phyloP scores from a whole-genome alignment of 352 stramenopile species.

The Aphanomyces invadans region DNA sequence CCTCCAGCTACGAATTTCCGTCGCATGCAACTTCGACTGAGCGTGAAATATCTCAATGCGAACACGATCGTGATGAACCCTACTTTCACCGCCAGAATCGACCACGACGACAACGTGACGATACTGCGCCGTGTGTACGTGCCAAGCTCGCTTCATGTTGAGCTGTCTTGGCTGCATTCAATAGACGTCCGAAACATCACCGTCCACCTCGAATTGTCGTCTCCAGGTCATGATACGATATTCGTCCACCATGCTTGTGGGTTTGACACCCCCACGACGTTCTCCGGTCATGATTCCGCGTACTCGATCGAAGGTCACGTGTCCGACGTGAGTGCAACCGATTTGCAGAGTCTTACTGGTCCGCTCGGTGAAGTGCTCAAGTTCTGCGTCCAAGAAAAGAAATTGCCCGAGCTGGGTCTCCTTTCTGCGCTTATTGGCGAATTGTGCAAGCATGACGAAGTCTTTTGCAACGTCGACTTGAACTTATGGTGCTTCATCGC shows the following conservation, averaged over 20 bases:
- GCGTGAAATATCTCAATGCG: not conserved
- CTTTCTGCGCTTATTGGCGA: conserved; percentile 14
- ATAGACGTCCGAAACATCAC: not conserved
- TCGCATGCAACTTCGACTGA: not conserved
- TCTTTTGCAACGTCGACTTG: conserved; percentile 20
- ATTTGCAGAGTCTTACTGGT: conserved; percentile 15
- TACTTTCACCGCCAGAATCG: not conserved
- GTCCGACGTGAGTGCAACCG: not conserved
- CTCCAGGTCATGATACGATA: not conserved
- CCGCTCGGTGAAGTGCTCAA: conserved; percentile 18
- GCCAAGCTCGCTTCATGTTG: not conserved
- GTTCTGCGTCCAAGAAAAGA: conserved; percentile 1
- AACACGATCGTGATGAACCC: not conserved
- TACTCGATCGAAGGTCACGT: not conserved
- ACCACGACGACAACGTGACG: not conserved
- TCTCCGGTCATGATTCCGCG: not conserved
- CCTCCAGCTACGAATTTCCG: not conserved
- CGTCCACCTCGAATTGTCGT: not conserved
- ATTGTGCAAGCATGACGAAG: conserved; percentile 17
- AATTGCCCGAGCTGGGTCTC: not conserved
- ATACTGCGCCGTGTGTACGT: not conserved
- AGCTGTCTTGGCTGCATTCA: not conserved
- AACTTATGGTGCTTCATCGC: conserved; percentile 22
- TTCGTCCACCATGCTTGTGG: not conserved
- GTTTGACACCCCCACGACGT: not conserved